phyloP scores from a whole-genome alignment of 805 yeast species.

The Maudiozyma bulderi region DNA sequence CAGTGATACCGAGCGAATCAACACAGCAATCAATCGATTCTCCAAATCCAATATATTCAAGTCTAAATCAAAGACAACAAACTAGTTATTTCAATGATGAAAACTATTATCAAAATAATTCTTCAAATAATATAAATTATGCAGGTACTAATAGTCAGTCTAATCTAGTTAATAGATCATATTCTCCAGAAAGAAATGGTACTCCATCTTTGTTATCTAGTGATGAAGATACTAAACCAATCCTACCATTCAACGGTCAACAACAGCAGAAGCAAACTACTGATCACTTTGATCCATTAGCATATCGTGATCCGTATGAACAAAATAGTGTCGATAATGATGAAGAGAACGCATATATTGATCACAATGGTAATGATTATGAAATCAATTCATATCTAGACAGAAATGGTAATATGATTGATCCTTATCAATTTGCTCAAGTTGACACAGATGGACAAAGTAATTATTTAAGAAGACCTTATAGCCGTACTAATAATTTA shows the following conservation, averaged over 20 bases:
- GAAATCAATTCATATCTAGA: slow-evolving; percentile 27
- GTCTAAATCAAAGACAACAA: slow-evolving; percentile 2
- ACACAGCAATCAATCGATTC: slow-evolving; percentile 8
- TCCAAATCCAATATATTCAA: slow-evolving; percentile 3
- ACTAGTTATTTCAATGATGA: slow-evolving; percentile 17
- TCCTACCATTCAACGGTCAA: slow-evolving; percentile 8
- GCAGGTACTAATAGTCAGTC: neutral
- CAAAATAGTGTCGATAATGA: neutral
- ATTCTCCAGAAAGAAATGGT: neutral
- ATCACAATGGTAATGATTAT: slow-evolving; percentile 29
- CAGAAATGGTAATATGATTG: slow-evolving; percentile 29
- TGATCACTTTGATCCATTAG: neutral
- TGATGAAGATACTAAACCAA: slow-evolving; percentile 18
- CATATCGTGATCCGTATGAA: slow-evolving; percentile 1
- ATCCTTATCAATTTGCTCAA: slow-evolving; percentile 18
- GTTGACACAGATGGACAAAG: neutral
- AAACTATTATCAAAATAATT: slow-evolving; percentile 14
- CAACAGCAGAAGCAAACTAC: neutral
- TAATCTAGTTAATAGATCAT: neutral
- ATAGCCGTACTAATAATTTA: slow-evolving; percentile 4
- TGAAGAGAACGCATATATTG: slow-evolving; percentile 24
- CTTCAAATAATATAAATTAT: slow-evolving; percentile 2
- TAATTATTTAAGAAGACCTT: neutral
- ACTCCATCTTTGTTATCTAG: slow-evolving; percentile 4
- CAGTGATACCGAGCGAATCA: slow-evolving; percentile 15